Percentiles rank a stretch among this genome's conserved stretches.
phyloP scores from a whole-genome alignment of 768 basidiomycete species.

The Exsudoporus frostii region DNA sequence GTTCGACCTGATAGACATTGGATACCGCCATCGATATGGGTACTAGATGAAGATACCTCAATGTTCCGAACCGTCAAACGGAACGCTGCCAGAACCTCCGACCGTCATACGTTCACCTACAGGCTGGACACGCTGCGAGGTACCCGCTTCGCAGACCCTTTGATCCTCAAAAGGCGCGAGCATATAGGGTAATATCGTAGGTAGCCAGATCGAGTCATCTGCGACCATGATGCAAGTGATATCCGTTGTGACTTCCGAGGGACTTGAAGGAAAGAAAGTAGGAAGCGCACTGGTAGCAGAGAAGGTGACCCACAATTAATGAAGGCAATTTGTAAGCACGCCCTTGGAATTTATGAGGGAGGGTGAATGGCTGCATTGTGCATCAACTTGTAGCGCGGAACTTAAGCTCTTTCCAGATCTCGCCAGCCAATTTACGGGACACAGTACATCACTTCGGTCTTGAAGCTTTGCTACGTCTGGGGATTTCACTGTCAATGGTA shows the following conservation, averaged over 20 bases:
- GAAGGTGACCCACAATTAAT: too few species aligned
- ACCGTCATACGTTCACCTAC: slow-evolving; percentile 79
- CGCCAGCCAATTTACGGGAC: background rate
- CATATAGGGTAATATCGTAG: slow-evolving; percentile 83
- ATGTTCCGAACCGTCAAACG: slow-evolving; percentile 91
- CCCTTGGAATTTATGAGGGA: too few species aligned
- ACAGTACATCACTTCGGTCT: background rate
- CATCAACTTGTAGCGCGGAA: background rate
- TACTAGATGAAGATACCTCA: slow-evolving; percentile 83
- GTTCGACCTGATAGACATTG: slow-evolving; percentile 92
- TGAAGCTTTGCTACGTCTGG: background rate
- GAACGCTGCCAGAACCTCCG: slow-evolving; percentile 91
- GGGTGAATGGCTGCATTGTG: too few species aligned
- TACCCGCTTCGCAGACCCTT: slow-evolving; percentile 89
- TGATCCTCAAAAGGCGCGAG: slow-evolving; percentile 95
- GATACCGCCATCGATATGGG: slow-evolving; percentile 90
- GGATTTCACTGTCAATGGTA: too few species aligned
- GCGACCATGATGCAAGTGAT: slow-evolving; percentile 96
- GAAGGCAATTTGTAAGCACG: too few species aligned
- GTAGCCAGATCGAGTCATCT: slow-evolving; percentile 95
- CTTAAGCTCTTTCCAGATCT: background rate
- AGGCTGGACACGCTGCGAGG: slow-evolving; percentile 84
- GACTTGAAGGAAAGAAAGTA: background rate
- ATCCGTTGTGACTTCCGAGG: slow-evolving; percentile 56
- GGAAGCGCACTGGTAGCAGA: too few species aligned